These are phyloP conservation scores for Jackrogersella multiformis DNA, from an alignment of 495 filamentous ascomycete genomes.

Conservation along the genomic window DNA sequence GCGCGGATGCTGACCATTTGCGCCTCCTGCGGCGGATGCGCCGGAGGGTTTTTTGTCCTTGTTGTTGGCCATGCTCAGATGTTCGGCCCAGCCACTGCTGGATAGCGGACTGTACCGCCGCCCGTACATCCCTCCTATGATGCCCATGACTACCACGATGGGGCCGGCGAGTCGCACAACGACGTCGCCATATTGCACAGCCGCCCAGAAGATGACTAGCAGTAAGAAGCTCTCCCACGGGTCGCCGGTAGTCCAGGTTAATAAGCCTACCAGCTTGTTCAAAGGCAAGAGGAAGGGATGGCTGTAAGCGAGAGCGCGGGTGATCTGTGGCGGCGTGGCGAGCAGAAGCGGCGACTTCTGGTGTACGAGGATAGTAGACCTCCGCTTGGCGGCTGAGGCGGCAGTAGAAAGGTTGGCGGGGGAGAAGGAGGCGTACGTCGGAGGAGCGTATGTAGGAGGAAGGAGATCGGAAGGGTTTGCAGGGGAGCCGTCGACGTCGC, in stretches of 20 bases:
- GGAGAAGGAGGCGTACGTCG: constrained; percentile 87
- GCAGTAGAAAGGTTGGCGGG: constrained; percentile 74
- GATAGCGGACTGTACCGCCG: constrained; percentile 89
- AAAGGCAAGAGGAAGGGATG: constrained; percentile 90
- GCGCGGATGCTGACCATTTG: constrained; percentile 56
- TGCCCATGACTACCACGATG: constrained; percentile 75
- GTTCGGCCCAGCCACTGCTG: constrained; percentile 76
- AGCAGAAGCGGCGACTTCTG: constrained; percentile 94
- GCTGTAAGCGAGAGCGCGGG: constrained; percentile 89
- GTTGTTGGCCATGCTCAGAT: constrained; percentile 38
- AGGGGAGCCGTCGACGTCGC: constrained; percentile 39
- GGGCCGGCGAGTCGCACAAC: constrained; percentile 84
- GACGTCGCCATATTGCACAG: constrained; percentile 84
- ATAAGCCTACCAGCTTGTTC: constrained; percentile 80
- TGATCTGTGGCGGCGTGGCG: constrained; percentile 92
- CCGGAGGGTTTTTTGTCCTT: constrained; percentile 58
- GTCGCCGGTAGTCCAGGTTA: constrained; percentile 93
- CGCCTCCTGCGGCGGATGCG: constrained; percentile 50
- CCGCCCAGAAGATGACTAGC: constrained; percentile 82
- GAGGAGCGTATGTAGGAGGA: constrained; percentile 60
- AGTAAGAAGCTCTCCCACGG: constrained; percentile 97
- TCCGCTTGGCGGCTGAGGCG: constrained; percentile 74
- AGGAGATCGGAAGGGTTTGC: constrained; percentile 31
- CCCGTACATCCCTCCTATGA: constrained; percentile 93
- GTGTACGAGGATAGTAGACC: constrained; percentile 92